Percentiles rank a stretch among this genome's conserved stretches.
These are phyloP conservation scores for Wickerhamomyces chambardii DNA, from an alignment of 805 yeast genomes.

Conservation along the genomic window DNA sequence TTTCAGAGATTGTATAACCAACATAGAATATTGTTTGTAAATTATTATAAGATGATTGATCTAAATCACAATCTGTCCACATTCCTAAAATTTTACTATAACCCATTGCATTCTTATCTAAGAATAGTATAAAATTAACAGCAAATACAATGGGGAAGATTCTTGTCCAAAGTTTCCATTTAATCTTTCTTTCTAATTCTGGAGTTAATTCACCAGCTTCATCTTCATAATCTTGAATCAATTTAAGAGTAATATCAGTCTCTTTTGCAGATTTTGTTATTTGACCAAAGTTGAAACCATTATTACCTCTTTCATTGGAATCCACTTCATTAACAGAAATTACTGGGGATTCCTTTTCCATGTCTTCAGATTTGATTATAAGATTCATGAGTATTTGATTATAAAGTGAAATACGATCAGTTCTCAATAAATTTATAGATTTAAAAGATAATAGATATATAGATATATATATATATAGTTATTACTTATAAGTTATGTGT, in stretches of 20 bases:
- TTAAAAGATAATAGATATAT: too few relatives aligned
- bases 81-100: constrained; percentile 30
- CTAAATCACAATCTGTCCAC: constrained; percentile 19
- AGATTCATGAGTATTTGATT: too few relatives aligned
- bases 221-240: constrained; percentile 5
- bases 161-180: constrained; percentile 9
- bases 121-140: constrained; percentile 20
- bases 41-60: constrained; percentile 17
- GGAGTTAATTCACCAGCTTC: constrained; percentile 11
- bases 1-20: constrained; percentile 30
- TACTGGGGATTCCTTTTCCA: too few relatives aligned
- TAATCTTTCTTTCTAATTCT: constrained; percentile 3
- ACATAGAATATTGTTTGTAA: constrained; percentile 26
- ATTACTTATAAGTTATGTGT: too few relatives aligned
- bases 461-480: too few relatives aligned
- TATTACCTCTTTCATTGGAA: background rate
- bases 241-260: constrained; percentile 17
- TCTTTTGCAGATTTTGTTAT: constrained; percentile 6
- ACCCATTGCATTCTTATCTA: constrained; percentile 34
- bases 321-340: too few relatives aligned
- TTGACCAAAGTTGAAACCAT: too few relatives aligned
- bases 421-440: too few relatives aligned
- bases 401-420: too few relatives aligned
- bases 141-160: constrained; percentile 16
- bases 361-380: too few relatives aligned